Base-by-base conservation (phyloP, 441 rosid genomes). In the Lepidium campestre region DNA sequence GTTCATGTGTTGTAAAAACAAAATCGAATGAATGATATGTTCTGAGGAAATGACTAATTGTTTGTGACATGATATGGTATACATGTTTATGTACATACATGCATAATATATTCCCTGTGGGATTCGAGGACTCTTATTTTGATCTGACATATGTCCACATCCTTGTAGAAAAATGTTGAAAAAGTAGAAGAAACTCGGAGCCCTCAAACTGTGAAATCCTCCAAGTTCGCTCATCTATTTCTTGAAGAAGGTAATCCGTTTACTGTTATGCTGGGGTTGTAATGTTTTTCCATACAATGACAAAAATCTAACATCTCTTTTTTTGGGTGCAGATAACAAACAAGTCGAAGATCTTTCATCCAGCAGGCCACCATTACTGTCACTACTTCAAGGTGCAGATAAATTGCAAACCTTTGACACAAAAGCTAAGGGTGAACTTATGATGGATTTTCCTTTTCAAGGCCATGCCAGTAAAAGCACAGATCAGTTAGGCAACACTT, bases 191-290 rank as follows among this genome's bases (percentile, higher is more conserved):
- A 81, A 45, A 41, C 57, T 12, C 63, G 55, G 78, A 79, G 71
- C 71, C 73, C 88, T 55, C 83, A 62, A 47, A 45, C 47, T 19
- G 76, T 66, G 64, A 85, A 81, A 27, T 90, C 97, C 74, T 95
- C 99, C 67, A 95, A 85, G 82, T 95, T 95, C 69, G 95, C 95
- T 53, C 89, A 79, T 65, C 87, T 91, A 84, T 95, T 95, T 82
- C 63, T 76, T 56, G 97, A 92, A 81, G 98, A 86, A 82, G 99
- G 99, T 95, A 77, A 65, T 42, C 34, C n/a, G 18, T 41, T 37
- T 65, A 41, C 66, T 37, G 40, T 18, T 68, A 17, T 37, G 67
- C 61, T 58, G 47, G 42, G 55, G 52, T 57, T 61, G 35, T 60
- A 41, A 20, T 9, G 27, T 62, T 66, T 34, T 54, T 9, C 52